Conservation (phyloP, 495 filamentous ascomycete genomes). For the Neurospora sp. region DNA sequence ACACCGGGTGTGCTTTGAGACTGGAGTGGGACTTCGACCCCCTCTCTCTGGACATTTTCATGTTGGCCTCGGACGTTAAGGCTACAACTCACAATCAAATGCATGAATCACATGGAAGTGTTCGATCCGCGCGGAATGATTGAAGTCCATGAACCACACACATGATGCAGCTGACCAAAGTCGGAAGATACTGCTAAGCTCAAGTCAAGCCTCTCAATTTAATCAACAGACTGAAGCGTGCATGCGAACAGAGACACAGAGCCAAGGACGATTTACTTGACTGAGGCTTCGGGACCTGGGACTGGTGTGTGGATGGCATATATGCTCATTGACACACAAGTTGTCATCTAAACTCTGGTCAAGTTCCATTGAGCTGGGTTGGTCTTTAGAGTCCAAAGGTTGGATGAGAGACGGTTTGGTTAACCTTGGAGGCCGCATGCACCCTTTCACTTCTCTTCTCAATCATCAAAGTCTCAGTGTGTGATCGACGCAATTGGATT, state of each 20-base stretch:
- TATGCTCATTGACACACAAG: not conserved
- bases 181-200: not conserved
- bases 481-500: not conserved
- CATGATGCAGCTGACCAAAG: not conserved
- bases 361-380: not conserved
- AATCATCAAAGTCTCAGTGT: not conserved
- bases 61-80: not conserved
- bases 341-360: not conserved
- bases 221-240: not conserved
- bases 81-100: not conserved
- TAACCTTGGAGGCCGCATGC: not conserved
- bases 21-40: not conserved
- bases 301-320: not conserved
- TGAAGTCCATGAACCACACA: not conserved
- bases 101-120: not conserved
- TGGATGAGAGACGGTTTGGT: not conserved
- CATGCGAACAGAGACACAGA: not conserved
- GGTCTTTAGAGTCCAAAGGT: not conserved
- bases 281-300: not conserved
- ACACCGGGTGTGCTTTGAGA: not conserved
- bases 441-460: not conserved
- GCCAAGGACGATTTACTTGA: not conserved
- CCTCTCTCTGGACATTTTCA: not conserved
- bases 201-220: not conserved
- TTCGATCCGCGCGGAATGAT: not conserved